Conservation (phyloP, 2,329 filamentous ascomycete species). For the Microthyrium microscopicum region DNA sequence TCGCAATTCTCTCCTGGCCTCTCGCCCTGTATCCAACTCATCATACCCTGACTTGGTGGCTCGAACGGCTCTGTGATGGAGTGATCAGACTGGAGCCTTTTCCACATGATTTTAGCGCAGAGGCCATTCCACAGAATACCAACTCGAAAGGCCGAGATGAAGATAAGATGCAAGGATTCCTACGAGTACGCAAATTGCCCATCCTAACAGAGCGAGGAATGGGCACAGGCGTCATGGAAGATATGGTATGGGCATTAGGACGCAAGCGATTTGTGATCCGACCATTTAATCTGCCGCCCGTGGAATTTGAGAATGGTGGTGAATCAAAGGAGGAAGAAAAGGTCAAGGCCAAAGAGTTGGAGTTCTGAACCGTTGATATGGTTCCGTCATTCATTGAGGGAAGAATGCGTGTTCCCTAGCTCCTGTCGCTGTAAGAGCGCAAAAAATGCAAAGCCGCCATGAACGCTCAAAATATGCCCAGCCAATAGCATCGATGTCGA, state of each 20-base stretch:
- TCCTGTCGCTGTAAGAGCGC: too few species aligned
- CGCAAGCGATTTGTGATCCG: constrained; percentile 69
- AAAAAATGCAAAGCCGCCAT: too few species aligned
- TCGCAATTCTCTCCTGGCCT: constrained; percentile 61
- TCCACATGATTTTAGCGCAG: constrained; percentile 38
- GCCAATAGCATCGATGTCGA: too few species aligned
- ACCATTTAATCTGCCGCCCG: constrained; percentile 75
- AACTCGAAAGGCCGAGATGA: constrained; percentile 36
- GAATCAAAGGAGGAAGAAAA: constrained; percentile 28
- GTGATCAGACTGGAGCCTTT: constrained; percentile 69
- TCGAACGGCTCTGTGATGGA: constrained; percentile 70
- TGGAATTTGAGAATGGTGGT: constrained; percentile 56
- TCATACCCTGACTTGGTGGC: constrained; percentile 65
- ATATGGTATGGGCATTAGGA: constrained; percentile 81
- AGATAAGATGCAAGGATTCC: constrained; percentile 70
- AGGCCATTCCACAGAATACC: constrained; percentile 16
- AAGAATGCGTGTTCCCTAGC: too few species aligned
- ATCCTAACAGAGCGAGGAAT: constrained; percentile 74
- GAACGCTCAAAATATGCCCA: too few species aligned
- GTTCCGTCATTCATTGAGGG: too few species aligned
- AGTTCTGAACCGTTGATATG: constrained; percentile 39
- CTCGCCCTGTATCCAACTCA: constrained; percentile 62
- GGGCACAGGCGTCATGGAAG: constrained; percentile 50
- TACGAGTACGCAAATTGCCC: constrained; percentile 69
- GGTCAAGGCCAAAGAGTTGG: constrained; percentile 48